Evolutionary conservation across 495 filamentous ascomycete genomes (phyloP).

Genomic region (Alectoria sarmentosa): DNA sequence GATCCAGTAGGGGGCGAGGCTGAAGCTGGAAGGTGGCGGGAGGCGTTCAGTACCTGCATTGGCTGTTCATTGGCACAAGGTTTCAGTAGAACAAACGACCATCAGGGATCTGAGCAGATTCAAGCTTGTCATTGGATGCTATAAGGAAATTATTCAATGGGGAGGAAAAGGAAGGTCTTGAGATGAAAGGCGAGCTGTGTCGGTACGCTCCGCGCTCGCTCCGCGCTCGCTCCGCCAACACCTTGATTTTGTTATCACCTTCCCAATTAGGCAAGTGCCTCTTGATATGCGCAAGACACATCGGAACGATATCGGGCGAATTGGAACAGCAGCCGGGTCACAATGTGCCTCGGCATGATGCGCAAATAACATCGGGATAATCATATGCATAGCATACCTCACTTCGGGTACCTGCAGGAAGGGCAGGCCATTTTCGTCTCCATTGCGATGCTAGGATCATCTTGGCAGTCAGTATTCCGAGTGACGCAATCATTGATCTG

Average conservation of each 20-base stretch:
- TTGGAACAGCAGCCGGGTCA: not conserved
- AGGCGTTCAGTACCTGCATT: not conserved
- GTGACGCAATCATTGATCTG: not conserved
- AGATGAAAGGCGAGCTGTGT: not conserved
- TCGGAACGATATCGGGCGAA: not conserved
- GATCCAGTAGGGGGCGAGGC: not conserved
- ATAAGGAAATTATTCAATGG: not conserved
- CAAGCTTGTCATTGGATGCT: not conserved
- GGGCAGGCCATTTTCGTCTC: not conserved
- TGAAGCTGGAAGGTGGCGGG: not conserved
- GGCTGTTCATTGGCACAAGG: not conserved
- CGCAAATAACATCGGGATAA: not conserved
- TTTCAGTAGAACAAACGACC: not conserved
- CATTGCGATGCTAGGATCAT: no score
- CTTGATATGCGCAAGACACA: not conserved
- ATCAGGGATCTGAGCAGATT: not conserved
- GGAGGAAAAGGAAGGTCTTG: not conserved
- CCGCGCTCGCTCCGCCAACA: no score
- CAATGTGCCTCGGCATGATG: not conserved
- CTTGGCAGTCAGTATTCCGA: not conserved
- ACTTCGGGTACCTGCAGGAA: conserved; percentile 6
- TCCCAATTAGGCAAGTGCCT: not conserved
- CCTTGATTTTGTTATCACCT: not conserved
- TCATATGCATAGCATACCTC: not conserved
- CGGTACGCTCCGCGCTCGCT: conserved; percentile 4